These are phyloP conservation scores for Bromus sterilis DNA, from an alignment of 176 grass and related monocot species.

Conservation along the genomic window DNA sequence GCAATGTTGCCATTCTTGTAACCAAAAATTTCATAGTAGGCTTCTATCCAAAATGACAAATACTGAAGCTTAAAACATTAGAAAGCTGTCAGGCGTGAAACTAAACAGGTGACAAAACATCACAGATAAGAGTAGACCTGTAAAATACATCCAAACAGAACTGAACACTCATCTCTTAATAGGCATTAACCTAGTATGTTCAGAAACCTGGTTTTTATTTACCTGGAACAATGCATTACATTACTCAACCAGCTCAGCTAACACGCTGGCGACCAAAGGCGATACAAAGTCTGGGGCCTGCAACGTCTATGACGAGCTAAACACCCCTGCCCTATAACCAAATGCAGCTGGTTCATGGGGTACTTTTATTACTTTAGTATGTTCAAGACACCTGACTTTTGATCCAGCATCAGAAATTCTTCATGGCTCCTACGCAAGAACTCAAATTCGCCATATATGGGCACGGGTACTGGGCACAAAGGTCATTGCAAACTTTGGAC, in stretches of 20 bases:
- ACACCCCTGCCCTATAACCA: too few relatives aligned
- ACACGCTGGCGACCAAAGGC: too few relatives aligned
- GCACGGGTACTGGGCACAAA: not conserved
- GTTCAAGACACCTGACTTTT: not conserved
- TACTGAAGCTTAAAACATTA: not conserved
- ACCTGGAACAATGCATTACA: too few relatives aligned
- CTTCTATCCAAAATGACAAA: not conserved
- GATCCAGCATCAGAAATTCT: constrained; percentile 5
- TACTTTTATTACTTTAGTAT: too few relatives aligned
- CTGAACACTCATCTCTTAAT: not conserved
- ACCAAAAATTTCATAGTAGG: not conserved
- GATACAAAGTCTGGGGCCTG: too few relatives aligned
- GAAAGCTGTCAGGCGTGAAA: not conserved
- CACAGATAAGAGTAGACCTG: not conserved
- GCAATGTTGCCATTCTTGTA: not conserved
- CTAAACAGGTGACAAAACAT: not conserved
- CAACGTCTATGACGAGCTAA: too few relatives aligned
- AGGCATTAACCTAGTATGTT: not conserved
- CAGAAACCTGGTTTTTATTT: too few relatives aligned
- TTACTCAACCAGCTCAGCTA: too few relatives aligned
- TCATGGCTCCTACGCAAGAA: constrained; percentile 1
- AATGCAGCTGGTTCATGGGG: too few relatives aligned
- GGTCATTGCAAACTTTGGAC: not conserved
- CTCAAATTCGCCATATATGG: constrained; percentile 11
- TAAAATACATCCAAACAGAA: not conserved